A percentile compares a stretch with the other conserved stretches of the same genome.
Evolutionary conservation across 78 protist species (phyloP).

Genomic region (Parvularia atlantis): DNA sequence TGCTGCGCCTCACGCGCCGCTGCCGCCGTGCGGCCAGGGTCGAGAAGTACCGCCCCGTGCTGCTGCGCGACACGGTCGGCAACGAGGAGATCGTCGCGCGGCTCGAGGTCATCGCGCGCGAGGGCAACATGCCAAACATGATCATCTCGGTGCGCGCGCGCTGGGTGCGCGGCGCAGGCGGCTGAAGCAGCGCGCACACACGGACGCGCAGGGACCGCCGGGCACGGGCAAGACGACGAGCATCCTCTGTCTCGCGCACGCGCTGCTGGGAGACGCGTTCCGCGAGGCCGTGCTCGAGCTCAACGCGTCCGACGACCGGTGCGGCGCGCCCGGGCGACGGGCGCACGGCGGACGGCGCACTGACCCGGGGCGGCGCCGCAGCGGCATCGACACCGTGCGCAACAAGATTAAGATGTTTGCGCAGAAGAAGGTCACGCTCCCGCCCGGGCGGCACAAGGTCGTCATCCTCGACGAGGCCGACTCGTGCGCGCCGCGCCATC

Average conservation of each 20-base stretch:
- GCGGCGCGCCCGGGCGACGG: no score
- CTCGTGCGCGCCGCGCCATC: slow-evolving; percentile 3
- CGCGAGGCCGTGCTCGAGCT: slow-evolving; percentile 81
- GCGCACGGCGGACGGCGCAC: no score
- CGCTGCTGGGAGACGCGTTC: slow-evolving; percentile 60
- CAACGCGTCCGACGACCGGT: slow-evolving; percentile 89
- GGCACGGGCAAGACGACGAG: slow-evolving; percentile 95
- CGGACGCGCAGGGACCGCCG: slow-evolving; percentile 71
- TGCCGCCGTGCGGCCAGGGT: no score
- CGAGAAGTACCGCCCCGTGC: slow-evolving; percentile 94
- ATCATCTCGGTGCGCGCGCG: slow-evolving; percentile 34
- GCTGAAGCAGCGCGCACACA: background rate
- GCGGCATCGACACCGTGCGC: slow-evolving; percentile 97
- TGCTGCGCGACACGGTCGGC: slow-evolving; percentile 87
- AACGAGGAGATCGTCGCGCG: slow-evolving; percentile 83
- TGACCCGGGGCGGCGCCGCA: no score
- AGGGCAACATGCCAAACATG: slow-evolving; percentile 89
- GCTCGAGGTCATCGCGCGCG: slow-evolving; percentile 65
- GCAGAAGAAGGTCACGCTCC: slow-evolving; percentile 86
- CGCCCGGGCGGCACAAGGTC: slow-evolving; percentile 81
- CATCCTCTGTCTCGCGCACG: slow-evolving; percentile 76
- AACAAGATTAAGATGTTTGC: slow-evolving; percentile 95
- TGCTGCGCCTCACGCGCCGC: no score
- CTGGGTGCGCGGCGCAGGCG: background rate
- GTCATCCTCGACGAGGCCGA: slow-evolving; percentile 98